Base-by-base conservation (phyloP, 1,284 basidiomycete species). In the Boletus hoseneyae region DNA sequence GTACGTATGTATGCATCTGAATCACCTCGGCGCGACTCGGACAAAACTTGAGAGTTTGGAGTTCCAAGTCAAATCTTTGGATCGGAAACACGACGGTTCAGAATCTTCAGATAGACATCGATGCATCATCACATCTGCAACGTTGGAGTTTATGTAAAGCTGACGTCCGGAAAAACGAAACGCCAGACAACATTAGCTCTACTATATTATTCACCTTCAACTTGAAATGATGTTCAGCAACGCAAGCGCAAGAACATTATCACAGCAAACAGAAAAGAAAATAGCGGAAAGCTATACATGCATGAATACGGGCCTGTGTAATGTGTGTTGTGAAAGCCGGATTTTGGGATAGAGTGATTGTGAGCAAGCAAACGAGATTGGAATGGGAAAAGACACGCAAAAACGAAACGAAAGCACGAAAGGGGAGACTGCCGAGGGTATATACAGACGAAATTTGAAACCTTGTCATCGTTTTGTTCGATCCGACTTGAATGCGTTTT, bases 401-500 rank as follows among this genome's bases (percentile, higher is more conserved):
- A 33, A 23, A 27, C 21, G 27, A 40, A 25, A 7, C 21, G 19
- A 25, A n/a, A 36, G 29, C 43, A 35, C 29, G 23, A 33, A 33
- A 16, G 11, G 15, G 11, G 27, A 35, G 47, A 39, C 36, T 47
- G 44, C 18, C 18, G 23, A 1, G 56, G 61, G 61, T 64, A 63
- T 60, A 57, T 48, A 61, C 21, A 60, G 32, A 42, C 15, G 19
- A 40, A 58, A 38, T 15, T 33, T 42, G 41, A 48, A 43, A 18
- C 40, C 19, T 35, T 38, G 42, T 47, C 42, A 48, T 36, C 27
- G n/a, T 42, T 45, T 54, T 45, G 42, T 48, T 32, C 25, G 16
- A 50, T 50, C 59, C 53, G 32, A 45, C 48, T 60, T 47, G 54
- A 60, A 34, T 45, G 54, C 32, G 37, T 42, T 39, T 51, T 11